These are phyloP conservation scores for Ballota nigra DNA, from an alignment of 257 asterid species.

Conservation along the genomic window DNA sequence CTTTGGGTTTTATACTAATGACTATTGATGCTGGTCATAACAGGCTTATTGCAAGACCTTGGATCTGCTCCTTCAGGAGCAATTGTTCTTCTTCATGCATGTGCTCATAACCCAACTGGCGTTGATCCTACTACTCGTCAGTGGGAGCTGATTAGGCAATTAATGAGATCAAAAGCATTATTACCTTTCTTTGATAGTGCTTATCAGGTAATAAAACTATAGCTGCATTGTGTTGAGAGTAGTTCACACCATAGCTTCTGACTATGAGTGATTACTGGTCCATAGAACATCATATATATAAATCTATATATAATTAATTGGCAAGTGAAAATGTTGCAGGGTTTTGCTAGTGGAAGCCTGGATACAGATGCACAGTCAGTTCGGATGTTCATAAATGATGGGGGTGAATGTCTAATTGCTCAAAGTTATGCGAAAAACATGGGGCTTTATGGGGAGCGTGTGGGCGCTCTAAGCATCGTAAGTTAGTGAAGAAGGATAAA, in stretches of 20 bases:
- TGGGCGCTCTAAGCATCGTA: conserved; percentile 97
- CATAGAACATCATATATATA: background rate
- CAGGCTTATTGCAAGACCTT: conserved; percentile 96
- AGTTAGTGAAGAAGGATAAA: conserved; percentile 31
- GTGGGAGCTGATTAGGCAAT: conserved; percentile 88
- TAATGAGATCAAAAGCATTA: conserved; percentile 77
- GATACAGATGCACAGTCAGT: conserved; percentile 87
- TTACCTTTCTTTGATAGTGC: conserved; percentile 99
- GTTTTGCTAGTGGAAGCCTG: conserved; percentile 96
- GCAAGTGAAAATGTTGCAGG: conserved; percentile 40
- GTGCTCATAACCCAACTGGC: conserved; percentile 99
- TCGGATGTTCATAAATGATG: conserved; percentile 83
- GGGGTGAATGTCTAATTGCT: conserved; percentile 90
- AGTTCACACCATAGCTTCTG: conserved; percentile 1
- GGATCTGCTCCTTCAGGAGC: conserved; percentile 94
- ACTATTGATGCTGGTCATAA: conserved; percentile 15
- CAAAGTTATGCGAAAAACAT: conserved; percentile 98
- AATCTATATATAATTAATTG: conserved; percentile 7
- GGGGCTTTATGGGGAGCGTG: conserved; percentile 99
- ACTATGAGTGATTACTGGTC: conserved; percentile 1
- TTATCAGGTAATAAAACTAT: conserved; percentile 67
- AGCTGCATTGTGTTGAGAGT: background rate
- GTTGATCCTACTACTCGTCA: conserved; percentile 94
- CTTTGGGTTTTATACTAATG: background rate
- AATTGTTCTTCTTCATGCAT: conserved; percentile 92